Evolutionary conservation across 2,329 filamentous ascomycete genomes (phyloP), one percentile per base, ranked within the genome.

Genomic region (Magnaporthiopsis rhizophila): DNA sequence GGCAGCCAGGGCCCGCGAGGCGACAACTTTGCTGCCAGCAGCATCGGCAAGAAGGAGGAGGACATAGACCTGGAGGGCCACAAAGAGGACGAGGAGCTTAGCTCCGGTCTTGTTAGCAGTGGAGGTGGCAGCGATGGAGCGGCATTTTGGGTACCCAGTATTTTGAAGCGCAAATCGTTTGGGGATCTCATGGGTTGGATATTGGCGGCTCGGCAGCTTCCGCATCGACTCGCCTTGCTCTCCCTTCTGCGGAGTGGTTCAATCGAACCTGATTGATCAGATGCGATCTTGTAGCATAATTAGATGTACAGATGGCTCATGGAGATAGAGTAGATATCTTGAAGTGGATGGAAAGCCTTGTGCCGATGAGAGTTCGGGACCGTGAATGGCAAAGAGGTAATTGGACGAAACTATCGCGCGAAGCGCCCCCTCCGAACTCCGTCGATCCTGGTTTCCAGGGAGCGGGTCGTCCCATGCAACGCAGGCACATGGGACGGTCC

Each of bases 1-100:
- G 78, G 76, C 65, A 80, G 80, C 13, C 77, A 76, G 4, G 83
- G 83, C 3, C 73, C 86, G 64, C 21, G 8, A 8, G 45, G 45
- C 8, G 45, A 8, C 7, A 4, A 21, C 18, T 18, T 4, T 3
- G 5, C 6, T 50, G 2, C 21, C 7, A 9, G 18, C 21, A 11
- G 45, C 45, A 21, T n/a, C 18, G 45, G 21, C 18, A 21, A 50
- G 18, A 50, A 50, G 1, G 18, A 50, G 1, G 18, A 13, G 21
- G 15, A 38, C 36, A 38, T 6, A 13, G 36, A 13, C 36, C 13
- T 38, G 12, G 36, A 38, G 36, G 36, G 36, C 36, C 36, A 38
- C 12, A 38, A 38, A 12, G 36, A 38, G 36, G 12, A 15, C 36
- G 13, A 38, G 12, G 15, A 38, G 36, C 15, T 9, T 12, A 38